A percentile compares a stretch with the other conserved stretches of the same genome.
phyloP scores from a whole-genome alignment of 306 rosid species.

The Rosa lucieae region DNA sequence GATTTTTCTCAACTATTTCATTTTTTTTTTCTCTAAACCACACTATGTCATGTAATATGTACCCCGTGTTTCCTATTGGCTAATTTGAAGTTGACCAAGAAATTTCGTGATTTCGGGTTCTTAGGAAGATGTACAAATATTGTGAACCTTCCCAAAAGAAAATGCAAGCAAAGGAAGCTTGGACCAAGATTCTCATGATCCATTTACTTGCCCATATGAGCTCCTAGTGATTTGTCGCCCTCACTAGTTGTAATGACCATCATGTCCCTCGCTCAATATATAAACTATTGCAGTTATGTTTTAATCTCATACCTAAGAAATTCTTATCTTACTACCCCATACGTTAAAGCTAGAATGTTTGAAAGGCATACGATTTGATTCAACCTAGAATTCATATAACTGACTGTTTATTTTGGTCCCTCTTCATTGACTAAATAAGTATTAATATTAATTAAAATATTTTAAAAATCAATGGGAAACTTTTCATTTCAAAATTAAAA shows the following conservation, averaged over 20 bases:
- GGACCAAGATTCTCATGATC: background rate
- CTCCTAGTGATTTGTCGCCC: background rate
- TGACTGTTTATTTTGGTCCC: background rate
- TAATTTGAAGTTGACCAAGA: slow-evolving; percentile 4
- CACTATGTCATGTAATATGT: background rate
- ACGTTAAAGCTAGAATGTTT: background rate
- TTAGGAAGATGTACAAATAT: background rate
- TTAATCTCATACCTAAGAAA: background rate
- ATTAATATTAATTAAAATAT: no score
- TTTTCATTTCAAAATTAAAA: no score
- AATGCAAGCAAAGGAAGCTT: background rate
- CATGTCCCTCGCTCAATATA: background rate
- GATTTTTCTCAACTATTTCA: no score
- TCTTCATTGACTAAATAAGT: background rate
- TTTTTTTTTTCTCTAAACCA: background rate
- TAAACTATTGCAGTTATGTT: no score
- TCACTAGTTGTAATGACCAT: background rate
- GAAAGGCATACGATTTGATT: background rate
- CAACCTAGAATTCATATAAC: background rate
- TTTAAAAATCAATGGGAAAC: no score
- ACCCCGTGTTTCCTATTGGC: background rate
- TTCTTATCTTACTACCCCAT: background rate
- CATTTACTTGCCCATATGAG: background rate
- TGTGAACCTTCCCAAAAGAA: background rate
- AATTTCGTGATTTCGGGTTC: slow-evolving; percentile 13